Conservation (phyloP, 1,284 basidiomycete genomes). For the Laetiporus sulphureus region DNA sequence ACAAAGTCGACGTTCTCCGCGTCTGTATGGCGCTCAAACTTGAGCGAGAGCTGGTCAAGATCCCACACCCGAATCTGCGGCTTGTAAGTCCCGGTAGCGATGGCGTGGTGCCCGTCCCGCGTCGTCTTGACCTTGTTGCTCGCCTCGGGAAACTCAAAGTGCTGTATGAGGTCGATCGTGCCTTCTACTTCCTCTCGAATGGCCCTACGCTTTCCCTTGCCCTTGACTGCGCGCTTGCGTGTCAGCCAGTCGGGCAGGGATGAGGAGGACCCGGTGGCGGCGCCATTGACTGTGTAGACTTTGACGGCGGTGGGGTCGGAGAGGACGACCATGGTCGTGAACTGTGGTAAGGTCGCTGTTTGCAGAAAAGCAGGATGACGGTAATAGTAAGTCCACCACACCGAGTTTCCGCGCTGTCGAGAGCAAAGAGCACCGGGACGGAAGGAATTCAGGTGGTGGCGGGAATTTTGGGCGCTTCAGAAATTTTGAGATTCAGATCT, state of each 20-base stretch:
- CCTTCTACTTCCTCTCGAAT: constrained; percentile 67
- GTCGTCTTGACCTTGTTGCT: constrained; percentile 91
- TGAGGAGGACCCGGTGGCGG: constrained; percentile 75
- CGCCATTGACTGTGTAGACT: constrained; percentile 89
- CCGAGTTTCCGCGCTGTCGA: no score
- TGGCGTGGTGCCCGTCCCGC: constrained; percentile 84
- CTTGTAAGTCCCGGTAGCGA: constrained; percentile 98
- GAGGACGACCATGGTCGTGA: constrained; percentile 13
- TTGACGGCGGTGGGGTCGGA: constrained; percentile 45
- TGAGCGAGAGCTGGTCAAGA: constrained; percentile 86
- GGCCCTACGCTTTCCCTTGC: constrained; percentile 54
- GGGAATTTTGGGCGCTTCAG: no score
- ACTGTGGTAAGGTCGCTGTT: no score
- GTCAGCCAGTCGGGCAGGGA: constrained; percentile 88
- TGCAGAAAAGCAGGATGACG: no score
- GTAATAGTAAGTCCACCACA: no score
- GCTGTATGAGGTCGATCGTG: constrained; percentile 84
- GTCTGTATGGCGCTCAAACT: constrained; percentile 96
- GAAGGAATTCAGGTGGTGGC: no score
- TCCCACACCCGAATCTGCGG: constrained; percentile 98
- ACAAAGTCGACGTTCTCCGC: constrained; percentile 97
- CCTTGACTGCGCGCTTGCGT: constrained; percentile 55
- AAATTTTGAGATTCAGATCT: no score
- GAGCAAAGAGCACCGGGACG: no score
- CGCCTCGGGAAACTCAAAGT: constrained; percentile 96